Evolutionary conservation across 106 monocot species (phyloP), one percentile per base, ranked within the genome.

Genomic region (Dendrobium chrysotoxum): DNA sequence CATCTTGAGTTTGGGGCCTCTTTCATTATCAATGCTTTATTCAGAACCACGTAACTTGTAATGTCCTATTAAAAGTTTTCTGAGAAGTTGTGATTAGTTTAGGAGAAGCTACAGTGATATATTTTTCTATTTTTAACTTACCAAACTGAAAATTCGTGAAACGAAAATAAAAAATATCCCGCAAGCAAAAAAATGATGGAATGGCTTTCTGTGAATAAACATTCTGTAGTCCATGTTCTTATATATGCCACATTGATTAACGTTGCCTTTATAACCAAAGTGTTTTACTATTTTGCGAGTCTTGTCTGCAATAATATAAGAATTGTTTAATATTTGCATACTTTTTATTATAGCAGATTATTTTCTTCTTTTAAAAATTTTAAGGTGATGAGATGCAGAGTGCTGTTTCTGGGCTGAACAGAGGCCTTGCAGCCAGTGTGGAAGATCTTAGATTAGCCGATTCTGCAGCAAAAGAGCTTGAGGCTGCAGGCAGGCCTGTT

Each of bases 331-430:
- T n/a, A 9, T 9, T 1, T 65, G 64, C 64, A 9, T 25, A 10
- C 6, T 26, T 7, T 26, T 65, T 65, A 16, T 45, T 7, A 54
- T 54, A 17, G 58, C 38, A 40, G 40, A 54, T 67, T 40, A 55
- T 68, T 71, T 50, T 46, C 40, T 53, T 81, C 1, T 17, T 70
- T 76, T 1, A 67, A 50, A 28, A 45, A 78, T 13, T 83, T 40
- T 50, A 58, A 58, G 67, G 57, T 83, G 79, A 75, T 86, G 25
- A 1, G 5, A 57, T 96, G 86, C 89, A 97, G 97, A 88, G 85
- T 88, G 85, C 78, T 80, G 86, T 94, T 85, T 92, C 97, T 40
- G 94, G 94, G 75, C 81, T 97, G 77, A 97, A 97, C 77, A 90
- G 89, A 85, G 97, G 94, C 77, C 92, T 97, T 23, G 92, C 92